Evolutionary conservation across 1,284 basidiomycete species (phyloP), one percentile per base, ranked within the genome.

Genomic region (Neotropicomus parvogracilis): DNA sequence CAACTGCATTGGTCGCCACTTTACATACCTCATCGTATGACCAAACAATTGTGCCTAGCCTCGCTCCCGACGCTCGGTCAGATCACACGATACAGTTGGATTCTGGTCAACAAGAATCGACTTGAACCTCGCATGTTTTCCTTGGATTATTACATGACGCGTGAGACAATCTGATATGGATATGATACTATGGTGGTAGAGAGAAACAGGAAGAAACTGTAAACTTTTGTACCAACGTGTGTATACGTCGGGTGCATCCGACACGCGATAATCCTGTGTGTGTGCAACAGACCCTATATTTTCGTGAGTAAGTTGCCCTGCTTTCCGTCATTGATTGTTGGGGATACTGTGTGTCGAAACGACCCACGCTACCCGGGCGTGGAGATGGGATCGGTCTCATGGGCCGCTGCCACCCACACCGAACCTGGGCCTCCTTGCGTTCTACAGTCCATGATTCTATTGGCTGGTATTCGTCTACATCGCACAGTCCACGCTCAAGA

Each of bases 31-130:
- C 57, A 44, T 51, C 55, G 41, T 66, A 63, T 48, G 55, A 44
- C 29, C 52, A 70, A 33, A 63, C 59, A 49, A 49, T 44, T 27
- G 64, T 57, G 29, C 32, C 54, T 37, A 65, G 57, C 32, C 57
- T 58, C 21, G 56, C 49, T 48, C 56, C 62, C 43, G 62, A 69
- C 54, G 56, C 55, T 9, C 55, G 54, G 49, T 60, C 64, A 49
- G 68, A 70, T 54, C 64, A 62, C 32, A 62, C 65, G 44, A 55
- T 60, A 53, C 63, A 53, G n/a, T 41, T 64, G 48, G 60, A 56
- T 24, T 44, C 48, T 28, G 49, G 49, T 41, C 49, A 24, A 38
- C 53, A 47, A 26, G 46, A 39, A 35, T 51, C 44, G 35, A 45
- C 34, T 40, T 54, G 50, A 54, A 44, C 41, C 33, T 34, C 32